phyloP scores from a whole-genome alignment of 2,329 filamentous ascomycete genomes.

The Tympanopsis confertula region DNA sequence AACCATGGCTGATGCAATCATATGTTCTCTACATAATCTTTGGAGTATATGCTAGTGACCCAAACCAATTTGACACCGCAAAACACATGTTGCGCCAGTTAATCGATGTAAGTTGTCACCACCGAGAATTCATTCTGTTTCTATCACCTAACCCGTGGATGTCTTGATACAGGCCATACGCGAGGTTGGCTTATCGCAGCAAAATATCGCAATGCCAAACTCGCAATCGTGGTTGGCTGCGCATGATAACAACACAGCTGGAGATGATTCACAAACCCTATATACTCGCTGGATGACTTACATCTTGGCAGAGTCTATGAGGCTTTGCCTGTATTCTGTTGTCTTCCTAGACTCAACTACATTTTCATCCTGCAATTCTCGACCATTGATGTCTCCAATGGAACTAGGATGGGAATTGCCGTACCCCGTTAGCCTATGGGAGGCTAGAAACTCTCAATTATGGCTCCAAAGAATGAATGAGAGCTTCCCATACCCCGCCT shows the following conservation, averaged over 20 bases:
- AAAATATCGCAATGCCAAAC: conserved; percentile 10
- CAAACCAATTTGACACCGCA: conserved; percentile 10
- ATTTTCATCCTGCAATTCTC: conserved; percentile 15
- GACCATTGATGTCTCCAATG: conserved; percentile 14
- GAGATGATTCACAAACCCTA: conserved; percentile 7
- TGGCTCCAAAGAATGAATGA: conserved; percentile 13
- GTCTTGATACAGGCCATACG: conserved; percentile 9
- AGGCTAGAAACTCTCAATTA: conserved; percentile 11
- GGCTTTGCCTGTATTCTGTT: conserved; percentile 14
- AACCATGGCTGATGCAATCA: conserved; percentile 14
- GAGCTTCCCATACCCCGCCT: conserved; percentile 4
- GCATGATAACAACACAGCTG: conserved; percentile 1
- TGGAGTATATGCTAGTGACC: conserved; percentile 14
- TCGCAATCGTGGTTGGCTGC: conserved; percentile 5
- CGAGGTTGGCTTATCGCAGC: conserved; percentile 13
- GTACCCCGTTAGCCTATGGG: conserved; percentile 14
- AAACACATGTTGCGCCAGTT: conserved; percentile 13
- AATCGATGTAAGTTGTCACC: conserved; percentile 11
- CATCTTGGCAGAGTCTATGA: conserved; percentile 16
- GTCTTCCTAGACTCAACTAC: conserved; percentile 16
- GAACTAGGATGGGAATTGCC: conserved; percentile 22
- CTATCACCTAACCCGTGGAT: too few species aligned
- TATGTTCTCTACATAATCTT: conserved; percentile 17
- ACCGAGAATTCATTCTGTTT: not conserved
- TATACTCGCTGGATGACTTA: conserved; percentile 12